phyloP scores from a whole-genome alignment of 1,284 basidiomycete genomes.

The Sporisorium iseilematis-ciliati region DNA sequence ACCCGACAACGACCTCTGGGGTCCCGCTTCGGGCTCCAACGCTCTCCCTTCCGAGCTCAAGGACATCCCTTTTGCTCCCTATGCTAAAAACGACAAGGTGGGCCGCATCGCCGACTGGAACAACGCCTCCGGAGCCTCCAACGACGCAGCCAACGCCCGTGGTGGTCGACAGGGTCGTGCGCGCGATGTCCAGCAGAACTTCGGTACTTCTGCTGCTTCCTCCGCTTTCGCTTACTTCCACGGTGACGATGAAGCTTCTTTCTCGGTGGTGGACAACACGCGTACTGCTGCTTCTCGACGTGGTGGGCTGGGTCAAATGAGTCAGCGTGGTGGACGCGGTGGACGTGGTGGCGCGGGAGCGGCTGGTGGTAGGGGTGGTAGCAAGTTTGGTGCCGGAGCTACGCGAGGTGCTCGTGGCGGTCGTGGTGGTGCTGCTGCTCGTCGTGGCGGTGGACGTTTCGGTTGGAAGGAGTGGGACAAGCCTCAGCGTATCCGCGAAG shows the following conservation, averaged over 20 bases:
- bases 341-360: slow-evolving; percentile 57
- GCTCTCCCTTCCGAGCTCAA: slow-evolving; percentile 64
- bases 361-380: slow-evolving; percentile 50
- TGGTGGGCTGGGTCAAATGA: slow-evolving; percentile 71
- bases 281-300: slow-evolving; percentile 53
- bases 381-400: slow-evolving; percentile 56
- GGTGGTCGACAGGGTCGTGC: slow-evolving; percentile 56
- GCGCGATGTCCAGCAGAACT: slow-evolving; percentile 57
- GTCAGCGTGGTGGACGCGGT: slow-evolving; percentile 64
- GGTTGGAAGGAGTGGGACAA: slow-evolving; percentile 95
- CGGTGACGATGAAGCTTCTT: slow-evolving; percentile 96
- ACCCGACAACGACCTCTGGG: slow-evolving; percentile 61
- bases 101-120: slow-evolving; percentile 98
- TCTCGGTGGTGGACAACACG: slow-evolving; percentile 93
- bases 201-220: slow-evolving; percentile 53
- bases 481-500: slow-evolving; percentile 90
- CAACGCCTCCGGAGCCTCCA: slow-evolving; percentile 73
- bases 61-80: slow-evolving; percentile 81
- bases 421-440: slow-evolving; percentile 36
- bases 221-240: slow-evolving; percentile 99
- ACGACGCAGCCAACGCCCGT: slow-evolving; percentile 70
- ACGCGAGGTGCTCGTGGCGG: slow-evolving; percentile 71
- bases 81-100: slow-evolving; percentile 97
- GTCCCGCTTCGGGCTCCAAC: slow-evolving; percentile 57
- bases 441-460: slow-evolving; percentile 73